Conservation (phyloP, 176 grass and related monocot genomes). For the Oryza glumipatula region DNA sequence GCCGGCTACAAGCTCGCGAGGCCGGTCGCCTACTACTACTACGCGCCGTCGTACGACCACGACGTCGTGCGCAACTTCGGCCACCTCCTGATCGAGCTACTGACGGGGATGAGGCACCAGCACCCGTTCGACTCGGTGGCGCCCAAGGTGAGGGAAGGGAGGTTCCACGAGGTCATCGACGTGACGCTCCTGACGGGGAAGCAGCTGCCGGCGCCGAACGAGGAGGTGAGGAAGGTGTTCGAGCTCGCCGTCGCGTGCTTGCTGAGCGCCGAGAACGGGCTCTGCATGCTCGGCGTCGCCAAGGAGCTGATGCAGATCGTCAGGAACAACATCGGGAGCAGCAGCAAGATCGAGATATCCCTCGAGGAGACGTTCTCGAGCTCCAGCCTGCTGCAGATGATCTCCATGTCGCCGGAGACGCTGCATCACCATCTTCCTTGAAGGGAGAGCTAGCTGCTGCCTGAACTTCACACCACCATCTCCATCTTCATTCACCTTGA, state of each 20-base stretch:
- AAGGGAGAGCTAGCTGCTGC: not conserved
- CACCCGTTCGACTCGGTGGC: constrained; percentile 62
- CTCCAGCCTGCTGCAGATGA: constrained; percentile 96
- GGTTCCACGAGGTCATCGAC: constrained; percentile 82
- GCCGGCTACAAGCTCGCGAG: constrained; percentile 60
- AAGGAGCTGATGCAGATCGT: constrained; percentile 66
- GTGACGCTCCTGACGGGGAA: constrained; percentile 65
- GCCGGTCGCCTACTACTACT: constrained; percentile 39
- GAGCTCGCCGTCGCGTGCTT: constrained; percentile 73
- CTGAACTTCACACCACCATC: no score
- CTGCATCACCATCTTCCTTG: constrained; percentile 50
- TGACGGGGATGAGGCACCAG: constrained; percentile 64
- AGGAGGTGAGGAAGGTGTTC: constrained; percentile 73
- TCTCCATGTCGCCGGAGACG: constrained; percentile 93
- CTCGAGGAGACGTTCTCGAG: constrained; percentile 86
- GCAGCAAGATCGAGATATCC: constrained; percentile 82
- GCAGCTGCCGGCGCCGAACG: constrained; percentile 57
- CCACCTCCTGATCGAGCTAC: constrained; percentile 69
- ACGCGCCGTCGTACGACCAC: constrained; percentile 30
- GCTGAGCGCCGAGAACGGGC: constrained; percentile 58
- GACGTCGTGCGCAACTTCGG: constrained; percentile 80
- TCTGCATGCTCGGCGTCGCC: constrained; percentile 62
- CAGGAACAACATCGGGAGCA: constrained; percentile 67
- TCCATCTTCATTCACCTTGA: constrained; percentile 3
- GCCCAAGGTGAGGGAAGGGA: constrained; percentile 63